Evolutionary conservation across 371 early-diverging fungal species (phyloP).

Genomic region (Rhizopus arrhizus): DNA sequence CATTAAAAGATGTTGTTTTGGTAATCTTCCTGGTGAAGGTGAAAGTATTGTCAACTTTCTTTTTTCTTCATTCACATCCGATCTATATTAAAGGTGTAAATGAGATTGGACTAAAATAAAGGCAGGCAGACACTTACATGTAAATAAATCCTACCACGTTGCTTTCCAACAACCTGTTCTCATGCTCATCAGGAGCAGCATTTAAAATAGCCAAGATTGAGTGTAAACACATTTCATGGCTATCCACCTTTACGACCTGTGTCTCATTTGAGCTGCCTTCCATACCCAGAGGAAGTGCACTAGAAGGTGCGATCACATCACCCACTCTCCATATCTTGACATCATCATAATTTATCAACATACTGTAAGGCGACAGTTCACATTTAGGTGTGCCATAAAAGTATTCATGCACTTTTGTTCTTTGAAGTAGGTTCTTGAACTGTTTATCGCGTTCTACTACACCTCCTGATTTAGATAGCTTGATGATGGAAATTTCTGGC

Average conservation of each 20-base stretch:
- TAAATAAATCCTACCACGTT: conserved; percentile 89
- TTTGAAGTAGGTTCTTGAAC: conserved; percentile 70
- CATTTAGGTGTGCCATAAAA: conserved; percentile 87
- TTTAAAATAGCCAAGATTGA: conserved; percentile 85
- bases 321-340: conserved; percentile 79
- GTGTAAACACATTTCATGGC: conserved; percentile 81
- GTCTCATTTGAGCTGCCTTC: conserved; percentile 79
- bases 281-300: conserved; percentile 90
- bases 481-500: conserved; percentile 67
- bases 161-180: conserved; percentile 66
- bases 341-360: conserved; percentile 77
- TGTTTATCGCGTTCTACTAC: conserved; percentile 84
- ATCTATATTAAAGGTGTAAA: conserved; percentile 41
- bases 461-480: conserved; percentile 92
- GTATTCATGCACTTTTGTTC: conserved; percentile 83
- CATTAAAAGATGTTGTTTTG: conserved; percentile 79
- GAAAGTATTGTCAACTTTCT: conserved; percentile 80
- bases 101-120: background rate
- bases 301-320: conserved; percentile 88
- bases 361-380: conserved; percentile 84
- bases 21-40: conserved; percentile 88
- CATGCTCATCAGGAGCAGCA: conserved; percentile 62
- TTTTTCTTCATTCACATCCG: conserved; percentile 82
- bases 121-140: conserved; percentile 54
- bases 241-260: conserved; percentile 79